Base-by-base conservation (phyloP, 768 basidiomycete species). In the Guyanaporus albipodus region DNA sequence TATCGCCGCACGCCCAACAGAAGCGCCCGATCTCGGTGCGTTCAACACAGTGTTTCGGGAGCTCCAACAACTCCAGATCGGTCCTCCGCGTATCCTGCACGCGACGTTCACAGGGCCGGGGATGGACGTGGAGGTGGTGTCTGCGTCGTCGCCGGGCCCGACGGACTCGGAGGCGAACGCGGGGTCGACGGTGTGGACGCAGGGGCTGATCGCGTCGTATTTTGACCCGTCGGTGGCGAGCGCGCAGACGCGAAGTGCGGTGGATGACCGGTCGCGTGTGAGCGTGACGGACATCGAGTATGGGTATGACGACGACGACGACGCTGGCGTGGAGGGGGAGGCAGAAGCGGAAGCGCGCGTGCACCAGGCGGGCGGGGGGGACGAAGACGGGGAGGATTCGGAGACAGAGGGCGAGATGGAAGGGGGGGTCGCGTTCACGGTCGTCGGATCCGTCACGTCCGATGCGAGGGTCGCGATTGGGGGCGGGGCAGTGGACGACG, bases 1-100 rank as follows among this genome's bases (percentile, higher is more conserved):
- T 36, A 28, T 50, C 26, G 18, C 39, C 39, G 33, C 27, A 3
- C 21, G 14, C 14, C 28, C 28, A 29, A 41, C 64, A 79, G 77
- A 86, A 61, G 75, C 77, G 48, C 85, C 85, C 34, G 84, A 87
- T 64, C 73, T 88, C 8, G 87, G 86, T 7, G 82, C 83, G 8
- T 87, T 88, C 63, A 77, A 72, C 12, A 72, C 78, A 28, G 83
- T 88, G 19, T 76, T 88, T 37, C 75, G 84, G n/a, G 85, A 81
- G 44, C 71, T 82, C 65, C 73, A 69, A 17, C 74, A 82, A 45
- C 60, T 82, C 0, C 79, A 82, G 50, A 80, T 72, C 4, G 73
- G 71, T 67, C 59, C 49, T 34, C 61, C 57, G 37, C 63, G 59
- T 31, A 49, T 50, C 45, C 50, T 62, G 19, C 52, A 63, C 38